phyloP scores from a whole-genome alignment of 768 basidiomycete species.

The Trametes cubensis region DNA sequence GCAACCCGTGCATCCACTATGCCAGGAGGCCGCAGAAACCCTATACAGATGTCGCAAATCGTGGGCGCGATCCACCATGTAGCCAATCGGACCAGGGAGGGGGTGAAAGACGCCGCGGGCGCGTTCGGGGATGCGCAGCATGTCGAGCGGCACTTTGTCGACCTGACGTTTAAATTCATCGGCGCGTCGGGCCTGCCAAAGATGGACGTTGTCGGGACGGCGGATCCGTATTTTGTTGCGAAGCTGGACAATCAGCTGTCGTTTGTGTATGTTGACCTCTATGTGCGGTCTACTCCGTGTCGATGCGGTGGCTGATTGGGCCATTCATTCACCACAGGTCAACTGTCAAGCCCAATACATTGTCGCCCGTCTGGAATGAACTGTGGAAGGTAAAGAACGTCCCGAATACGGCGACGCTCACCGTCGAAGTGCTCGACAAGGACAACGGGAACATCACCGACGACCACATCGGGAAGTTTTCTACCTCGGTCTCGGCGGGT shows the following conservation, averaged over 20 bases:
- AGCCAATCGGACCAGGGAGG: conserved; percentile 16
- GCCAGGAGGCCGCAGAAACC: conserved; percentile 29
- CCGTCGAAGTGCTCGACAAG: conserved; percentile 70
- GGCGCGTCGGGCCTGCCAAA: conserved; percentile 69
- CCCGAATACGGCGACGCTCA: conserved; percentile 59
- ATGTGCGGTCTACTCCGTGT: conserved; percentile 1
- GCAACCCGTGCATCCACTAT: conserved; percentile 4
- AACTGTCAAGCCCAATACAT: conserved; percentile 57
- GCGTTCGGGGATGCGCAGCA: conserved; percentile 9
- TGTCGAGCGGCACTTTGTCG: conserved; percentile 43
- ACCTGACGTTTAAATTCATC: conserved; percentile 69
- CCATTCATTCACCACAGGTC: conserved; percentile 49
- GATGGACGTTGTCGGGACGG: conserved; percentile 65
- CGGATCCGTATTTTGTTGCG: conserved; percentile 76
- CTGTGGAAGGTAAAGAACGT: conserved; percentile 75
- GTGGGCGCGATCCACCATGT: conserved; percentile 23
- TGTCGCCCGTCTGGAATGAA: conserved; percentile 77
- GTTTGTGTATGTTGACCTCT: conserved; percentile 49
- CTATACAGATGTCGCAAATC: conserved; percentile 27
- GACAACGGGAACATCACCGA: conserved; percentile 60
- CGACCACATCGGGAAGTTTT: conserved; percentile 67
- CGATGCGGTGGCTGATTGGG: background rate
- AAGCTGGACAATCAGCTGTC: conserved; percentile 63
- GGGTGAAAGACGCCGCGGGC: conserved; percentile 14
- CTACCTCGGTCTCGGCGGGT: conserved; percentile 54